Evolutionary conservation across 2,329 filamentous ascomycete species (phyloP).

Genomic region (Colletotrichum liaoningense): DNA sequence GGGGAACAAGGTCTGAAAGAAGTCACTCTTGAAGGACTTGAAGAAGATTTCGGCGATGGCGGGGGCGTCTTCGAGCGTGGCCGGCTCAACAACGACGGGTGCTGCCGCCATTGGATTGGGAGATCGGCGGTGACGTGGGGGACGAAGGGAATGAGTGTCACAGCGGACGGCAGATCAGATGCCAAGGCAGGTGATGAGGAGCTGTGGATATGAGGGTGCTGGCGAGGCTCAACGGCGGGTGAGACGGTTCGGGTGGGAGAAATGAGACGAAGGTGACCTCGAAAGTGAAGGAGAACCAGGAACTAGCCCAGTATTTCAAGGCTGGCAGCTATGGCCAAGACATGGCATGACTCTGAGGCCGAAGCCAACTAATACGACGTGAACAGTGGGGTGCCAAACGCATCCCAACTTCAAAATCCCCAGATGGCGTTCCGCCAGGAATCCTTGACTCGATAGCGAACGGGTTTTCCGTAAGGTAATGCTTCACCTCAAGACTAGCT

Average conservation of each 20-base stretch:
- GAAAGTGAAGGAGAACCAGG: neutral
- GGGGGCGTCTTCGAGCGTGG: constrained; percentile 20
- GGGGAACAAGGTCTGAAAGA: constrained; percentile 29
- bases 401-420: too few species aligned
- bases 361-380: neutral
- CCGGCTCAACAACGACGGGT: constrained; percentile 18
- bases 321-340: neutral
- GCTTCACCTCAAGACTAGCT: neutral
- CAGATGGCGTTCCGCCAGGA: neutral
- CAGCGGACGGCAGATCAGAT: neutral
- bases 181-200: neutral
- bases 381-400: neutral
- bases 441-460: neutral
- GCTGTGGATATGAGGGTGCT: neutral
- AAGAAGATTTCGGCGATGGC: constrained; percentile 31
- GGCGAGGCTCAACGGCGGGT: neutral
- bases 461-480: neutral
- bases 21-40: constrained; percentile 30
- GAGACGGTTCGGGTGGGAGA: constrained; percentile 1
- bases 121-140: neutral
- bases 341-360: neutral
- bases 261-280: constrained; percentile 1
- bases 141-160: neutral
- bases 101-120: neutral
- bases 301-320: neutral